Evolutionary conservation across 1,284 basidiomycete genomes (phyloP), one percentile per base, ranked within the genome.

Genomic region (Golubevia pallescens): DNA sequence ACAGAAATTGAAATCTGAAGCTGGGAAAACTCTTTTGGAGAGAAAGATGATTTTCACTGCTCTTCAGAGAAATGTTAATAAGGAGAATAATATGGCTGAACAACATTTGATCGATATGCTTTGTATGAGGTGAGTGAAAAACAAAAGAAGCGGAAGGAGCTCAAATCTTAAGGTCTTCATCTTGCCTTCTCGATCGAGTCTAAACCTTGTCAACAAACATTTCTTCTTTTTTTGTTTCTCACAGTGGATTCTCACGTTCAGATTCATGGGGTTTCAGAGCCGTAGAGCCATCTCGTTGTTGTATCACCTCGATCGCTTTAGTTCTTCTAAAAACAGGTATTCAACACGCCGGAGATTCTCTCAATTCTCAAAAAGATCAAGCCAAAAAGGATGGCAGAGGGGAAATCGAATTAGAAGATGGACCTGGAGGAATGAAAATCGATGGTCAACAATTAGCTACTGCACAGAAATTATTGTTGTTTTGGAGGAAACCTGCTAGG

Each of bases 91-190:
- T 86, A 89, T 97, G 73, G 96, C 96, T 16, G 96, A 99, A 87
- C 96, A 98, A 87, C 96, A 99, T 87, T 88, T 99, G 73, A 99
- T 99, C 87, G 97, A 99, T 87, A 99, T 99, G 96, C 89, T 99
- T 63, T 99, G 97, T 88, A 97, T 98, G 94, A 96, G 93, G 95
- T 95, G 84, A 68, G 89, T 81, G n/a, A n/a, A n/a, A n/a, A n/a
- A 38, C 48, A 10, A 57, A 38, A 8, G 19, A 8, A 57, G 56
- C 48, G 8, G 10, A 19, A 38, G 8, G n/a, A n/a, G n/a, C n/a
- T n/a, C n/a, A n/a, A n/a, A n/a, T 53, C 42, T 48, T 14, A 57
- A 8, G 23, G 16, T 19, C 13, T 16, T 23, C 42, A 42, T 55
- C 42, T 28, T 16, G 55, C 42, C n/a, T 51, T 19, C n/a, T 62